Evolutionary conservation across 164 flowering plant genomes (phyloP).

Genomic region (Paratinospora sagittata): DNA sequence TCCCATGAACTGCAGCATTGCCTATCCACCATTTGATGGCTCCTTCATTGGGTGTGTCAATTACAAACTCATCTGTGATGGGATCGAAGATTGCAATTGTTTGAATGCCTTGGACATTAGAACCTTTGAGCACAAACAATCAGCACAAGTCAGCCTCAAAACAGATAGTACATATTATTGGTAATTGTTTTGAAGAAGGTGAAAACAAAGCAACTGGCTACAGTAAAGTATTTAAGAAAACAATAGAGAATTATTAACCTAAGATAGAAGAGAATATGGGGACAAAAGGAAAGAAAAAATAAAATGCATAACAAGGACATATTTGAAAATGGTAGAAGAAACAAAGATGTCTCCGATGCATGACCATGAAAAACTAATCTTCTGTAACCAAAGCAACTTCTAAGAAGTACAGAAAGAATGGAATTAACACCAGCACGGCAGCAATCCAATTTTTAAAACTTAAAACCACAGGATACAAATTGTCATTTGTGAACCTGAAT

Average conservation of each 20-base stretch:
- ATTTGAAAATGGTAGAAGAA: not conserved
- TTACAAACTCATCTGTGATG: conserved; percentile 71
- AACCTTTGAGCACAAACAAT: conserved; percentile 45
- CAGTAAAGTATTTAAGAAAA: not conserved
- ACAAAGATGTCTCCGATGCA: not conserved
- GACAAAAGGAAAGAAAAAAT: not conserved
- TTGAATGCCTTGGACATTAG: conserved; percentile 95
- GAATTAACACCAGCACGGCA: not conserved
- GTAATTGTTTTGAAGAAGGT: not conserved
- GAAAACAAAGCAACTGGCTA: not conserved
- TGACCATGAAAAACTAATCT: not conserved
- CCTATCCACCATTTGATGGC: conserved; percentile 99
- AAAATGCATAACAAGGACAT: not conserved
- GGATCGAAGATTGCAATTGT: conserved; percentile 80
- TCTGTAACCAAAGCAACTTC: not conserved
- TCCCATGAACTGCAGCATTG: conserved; percentile 93
- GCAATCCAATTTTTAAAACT: not conserved
- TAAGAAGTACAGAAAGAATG: not conserved
- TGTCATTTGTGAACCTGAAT: not conserved
- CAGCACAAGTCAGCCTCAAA: conserved; percentile 5
- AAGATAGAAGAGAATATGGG: not conserved
- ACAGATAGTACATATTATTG: not conserved
- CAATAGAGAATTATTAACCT: not conserved
- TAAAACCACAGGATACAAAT: not conserved
- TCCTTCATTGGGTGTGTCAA: conserved; percentile 90